Percentiles rank a stretch among this genome's conserved stretches.
These are phyloP conservation scores for Clarireedia paspali DNA, from an alignment of 2,329 filamentous ascomycete genomes.

Conservation along the genomic window DNA sequence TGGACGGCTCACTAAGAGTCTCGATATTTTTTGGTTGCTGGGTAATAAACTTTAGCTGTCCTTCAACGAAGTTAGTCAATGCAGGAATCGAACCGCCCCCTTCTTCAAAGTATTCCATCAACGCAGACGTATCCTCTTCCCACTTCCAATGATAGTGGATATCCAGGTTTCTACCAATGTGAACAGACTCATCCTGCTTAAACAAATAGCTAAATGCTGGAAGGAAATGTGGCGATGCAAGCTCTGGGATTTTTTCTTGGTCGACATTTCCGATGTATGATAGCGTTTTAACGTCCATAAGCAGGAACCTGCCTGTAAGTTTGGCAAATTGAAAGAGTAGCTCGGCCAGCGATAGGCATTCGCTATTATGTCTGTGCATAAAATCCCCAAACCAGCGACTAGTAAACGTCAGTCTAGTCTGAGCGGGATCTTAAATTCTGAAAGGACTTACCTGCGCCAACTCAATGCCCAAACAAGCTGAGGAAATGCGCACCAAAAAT, in stretches of 20 bases:
- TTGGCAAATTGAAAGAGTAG: conserved; percentile 33
- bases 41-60: conserved; percentile 35
- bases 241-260: conserved; percentile 30
- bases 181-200: conserved; percentile 28
- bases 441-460: conserved; percentile 35
- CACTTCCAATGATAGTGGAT: conserved; percentile 35
- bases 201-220: conserved; percentile 35
- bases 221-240: conserved; percentile 40
- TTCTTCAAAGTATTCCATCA: conserved; percentile 24
- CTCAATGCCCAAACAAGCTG: conserved; percentile 38
- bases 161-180: conserved; percentile 29
- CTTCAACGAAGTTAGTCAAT: conserved; percentile 37
- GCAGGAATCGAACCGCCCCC: conserved; percentile 36
- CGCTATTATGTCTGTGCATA: conserved; percentile 17
- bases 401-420: conserved; percentile 13
- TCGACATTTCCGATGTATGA: conserved; percentile 22
- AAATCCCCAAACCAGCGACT: conserved; percentile 29
- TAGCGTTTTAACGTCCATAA: conserved; percentile 39
- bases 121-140: conserved; percentile 22
- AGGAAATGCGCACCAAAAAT: conserved; percentile 47
- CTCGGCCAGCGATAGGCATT: conserved; percentile 21
- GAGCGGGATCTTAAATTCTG: background rate
- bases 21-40: conserved; percentile 39
- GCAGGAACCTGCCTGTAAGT: conserved; percentile 44
- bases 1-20: conserved; percentile 22